Evolutionary conservation across 1,284 basidiomycete species (phyloP).

Genomic region (Erythrobasidium hasegawianum): DNA sequence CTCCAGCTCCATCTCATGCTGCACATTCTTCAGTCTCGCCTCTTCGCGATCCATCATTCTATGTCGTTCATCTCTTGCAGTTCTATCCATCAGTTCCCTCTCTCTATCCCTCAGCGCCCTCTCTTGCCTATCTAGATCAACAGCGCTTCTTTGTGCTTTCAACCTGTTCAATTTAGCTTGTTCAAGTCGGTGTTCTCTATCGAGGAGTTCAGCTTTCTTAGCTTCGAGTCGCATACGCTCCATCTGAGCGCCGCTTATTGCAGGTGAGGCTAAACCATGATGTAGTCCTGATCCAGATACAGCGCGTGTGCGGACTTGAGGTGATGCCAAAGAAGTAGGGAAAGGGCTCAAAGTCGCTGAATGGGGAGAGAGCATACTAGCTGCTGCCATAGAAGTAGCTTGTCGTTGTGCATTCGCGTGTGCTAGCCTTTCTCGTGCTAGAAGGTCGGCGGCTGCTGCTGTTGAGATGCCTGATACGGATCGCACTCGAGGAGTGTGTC

Average conservation of each 20-base stretch:
- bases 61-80: background rate
- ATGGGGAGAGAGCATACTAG: background rate
- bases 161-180: constrained; percentile 1
- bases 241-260: background rate
- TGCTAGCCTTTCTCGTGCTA: constrained; percentile 3
- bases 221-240: constrained; percentile 24
- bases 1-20: constrained; percentile 13
- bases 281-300: constrained; percentile 1
- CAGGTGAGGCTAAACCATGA: background rate
- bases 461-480: background rate
- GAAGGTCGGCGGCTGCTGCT: background rate
- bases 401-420: background rate
- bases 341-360: background rate
- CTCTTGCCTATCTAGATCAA: constrained; percentile 18
- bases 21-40: background rate
- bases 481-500: background rate
- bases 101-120: constrained; percentile 9
- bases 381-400: background rate
- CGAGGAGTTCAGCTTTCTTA: constrained; percentile 17
- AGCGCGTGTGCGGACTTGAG: background rate
- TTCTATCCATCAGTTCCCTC: constrained; percentile 9
- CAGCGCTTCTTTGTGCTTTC: background rate
- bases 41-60: constrained; percentile 19
- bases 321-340: background rate
- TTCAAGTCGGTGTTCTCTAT: constrained; percentile 8